Evolutionary conservation across 768 basidiomycete genomes (phyloP), one percentile per base, ranked within the genome.

Genomic region (Podaxis rugospora): DNA sequence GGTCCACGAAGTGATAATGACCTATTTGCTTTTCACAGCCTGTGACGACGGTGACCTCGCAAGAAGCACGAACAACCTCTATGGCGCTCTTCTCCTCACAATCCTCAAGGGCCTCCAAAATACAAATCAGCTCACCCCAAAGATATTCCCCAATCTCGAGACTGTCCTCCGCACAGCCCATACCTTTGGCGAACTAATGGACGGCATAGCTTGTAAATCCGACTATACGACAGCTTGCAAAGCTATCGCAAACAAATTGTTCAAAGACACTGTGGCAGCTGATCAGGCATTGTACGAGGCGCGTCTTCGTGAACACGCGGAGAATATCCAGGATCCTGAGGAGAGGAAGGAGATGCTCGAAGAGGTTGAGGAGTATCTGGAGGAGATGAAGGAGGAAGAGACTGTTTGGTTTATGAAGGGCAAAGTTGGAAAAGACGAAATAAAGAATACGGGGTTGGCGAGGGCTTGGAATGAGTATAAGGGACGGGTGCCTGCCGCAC

Each of bases 401-500:
- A 65, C 66, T 52, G 64, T 66, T 1, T 78, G 76, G 76, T 77
- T 65, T 60, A 58, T 50, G 53, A 66, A 69, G 9, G 74, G 70
- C 13, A 61, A 66, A 28, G 59, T 65, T 16, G 63, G 53, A 37
- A 68, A 71, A 35, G 69, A 70, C 52, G 65, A 72, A 54, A 63
- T 62, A 47, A 68, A 69, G 59, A 64, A 67, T 58, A 63, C 63
- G 4, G 68, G 64, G 13, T 60, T 73, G n/a, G 63, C 70, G 4
- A 66, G 66, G 11, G 68, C 69, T 35, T 79, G 74, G 75, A 78
- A 76, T 64, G 71, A 75, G n/a, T 77, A 78, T 67, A 77, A 69
- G 64, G 68, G 66, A 4, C 68, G 68, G 40, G 57, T 74, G 25
- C 14, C 63, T 14, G 55, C 28, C 0, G 63, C 57, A 35, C 74